These are phyloP conservation scores for Kentomonas sorsogonicus DNA, from an alignment of 208 protist species.

Conservation along the genomic window DNA sequence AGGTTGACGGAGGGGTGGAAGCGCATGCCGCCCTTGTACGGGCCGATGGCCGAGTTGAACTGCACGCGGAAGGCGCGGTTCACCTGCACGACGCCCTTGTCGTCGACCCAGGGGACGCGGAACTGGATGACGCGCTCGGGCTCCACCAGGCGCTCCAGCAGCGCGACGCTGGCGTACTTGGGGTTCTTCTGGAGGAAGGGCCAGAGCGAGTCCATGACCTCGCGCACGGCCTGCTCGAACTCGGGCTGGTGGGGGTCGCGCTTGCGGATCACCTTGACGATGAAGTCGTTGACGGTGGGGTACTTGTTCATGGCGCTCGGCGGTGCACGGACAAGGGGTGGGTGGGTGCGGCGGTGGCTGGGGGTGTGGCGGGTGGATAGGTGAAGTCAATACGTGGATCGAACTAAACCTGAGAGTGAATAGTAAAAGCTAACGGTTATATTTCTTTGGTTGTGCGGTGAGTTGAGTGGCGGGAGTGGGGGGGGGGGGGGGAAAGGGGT, in stretches of 20 bases:
- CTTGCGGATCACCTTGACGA: conserved; percentile 30
- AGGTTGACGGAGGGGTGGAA: conserved; percentile 87
- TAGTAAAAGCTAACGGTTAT: too few relatives aligned
- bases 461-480: too few relatives aligned
- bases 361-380: too few relatives aligned
- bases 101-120: conserved; percentile 91
- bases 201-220: conserved; percentile 81
- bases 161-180: conserved; percentile 48
- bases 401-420: too few relatives aligned
- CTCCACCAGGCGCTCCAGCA: conserved; percentile 86
- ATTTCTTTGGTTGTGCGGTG: too few relatives aligned
- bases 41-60: conserved; percentile 91
- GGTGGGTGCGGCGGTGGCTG: too few relatives aligned
- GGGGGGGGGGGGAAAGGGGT: too few relatives aligned
- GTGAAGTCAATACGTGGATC: too few relatives aligned
- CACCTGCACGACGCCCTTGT: conserved; percentile 74
- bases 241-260: conserved; percentile 83
- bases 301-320: conserved; percentile 32
- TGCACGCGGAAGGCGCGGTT: conserved; percentile 92
- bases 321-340: too few relatives aligned
- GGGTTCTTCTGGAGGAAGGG: conserved; percentile 81
- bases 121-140: conserved; percentile 88
- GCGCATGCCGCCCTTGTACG: conserved; percentile 92
- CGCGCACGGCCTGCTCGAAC: conserved; percentile 85
- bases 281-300: conserved; percentile 50